Evolutionary conservation across 257 asterid species (phyloP), one percentile per base, ranked within the genome.

Genomic region (Plantago ovata): DNA sequence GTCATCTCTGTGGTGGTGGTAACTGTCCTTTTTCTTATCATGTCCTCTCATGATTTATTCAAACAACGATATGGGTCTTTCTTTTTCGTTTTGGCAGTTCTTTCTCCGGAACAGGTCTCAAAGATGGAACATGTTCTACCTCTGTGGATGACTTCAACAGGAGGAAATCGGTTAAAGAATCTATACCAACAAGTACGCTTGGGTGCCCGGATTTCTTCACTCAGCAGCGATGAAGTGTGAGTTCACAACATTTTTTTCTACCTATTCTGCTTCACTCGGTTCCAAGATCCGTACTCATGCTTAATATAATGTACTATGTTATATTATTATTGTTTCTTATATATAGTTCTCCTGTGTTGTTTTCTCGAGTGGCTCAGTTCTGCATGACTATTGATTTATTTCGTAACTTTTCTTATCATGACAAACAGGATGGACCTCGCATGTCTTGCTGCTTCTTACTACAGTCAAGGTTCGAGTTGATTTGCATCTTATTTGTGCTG

Each of bases 71-170:
- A 20, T 41, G 43, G 54, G 40, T 58, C 52, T 63, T 73, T 21
- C 53, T 65, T 48, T 19, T 22, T 23, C 23, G 47, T 72, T 41
- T 76, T 73, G 70, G 64, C 69, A 92, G 97, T 86, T 60, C 84
- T 84, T 66, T 78, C 91, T 55, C 91, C 96, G 13, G 75, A 79
- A 74, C 83, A 79, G 82, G 95, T 85, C 66, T 85, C 98, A 0
- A 72, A 16, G 36, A 73, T 77, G 79, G 98, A 92, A 74, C 94
- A 77, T 70, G 84, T 92, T 67, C 81, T 92, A 62, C 98, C 98
- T 13, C 61, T 68, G 76, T 84, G 87, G 96, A 74, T 80, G 81
- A 76, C 77, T 66, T 74, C 79, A 2, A 85, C 84, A 87, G 71
- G 78, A 64, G 52, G 62, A 63, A 82, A 67, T 65, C 55, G 66